Evolutionary conservation across 2,329 filamentous ascomycete genomes (phyloP), one percentile per base, ranked within the genome.

Genomic region (Ustulina deusta): DNA sequence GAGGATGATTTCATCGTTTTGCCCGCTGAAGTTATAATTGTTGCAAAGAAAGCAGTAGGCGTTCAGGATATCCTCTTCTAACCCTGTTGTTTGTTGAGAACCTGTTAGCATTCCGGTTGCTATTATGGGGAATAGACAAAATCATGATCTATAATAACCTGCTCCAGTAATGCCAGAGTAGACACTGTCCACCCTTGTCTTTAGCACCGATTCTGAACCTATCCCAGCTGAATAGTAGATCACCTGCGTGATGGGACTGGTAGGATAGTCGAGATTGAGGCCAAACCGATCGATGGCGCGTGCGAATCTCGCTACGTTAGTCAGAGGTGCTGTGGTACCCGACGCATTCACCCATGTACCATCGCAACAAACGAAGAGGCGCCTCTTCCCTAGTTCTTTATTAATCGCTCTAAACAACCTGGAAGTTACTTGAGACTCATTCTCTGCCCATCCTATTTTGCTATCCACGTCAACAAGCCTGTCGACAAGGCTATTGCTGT

Each of bases 1-100:
- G 9, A 80, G 57, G 55, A 78, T 72, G 62, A 82, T 79, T 63
- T 81, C 73, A 64, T 82, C 80, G 20, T 70, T 44, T 25, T 48
- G 61, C 2, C 55, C 27, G 17, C 5, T 20, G 38, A 70, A 68
- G 52, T 68, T 71, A 25, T 68, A 71, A 34, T 71, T 70, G 22
- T 70, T 65, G 22, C 61, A 70, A 25, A 71, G 34, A 34, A 71
- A 71, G 46, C 68, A 68, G 15, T 71, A 71, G 2, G 69, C 68
- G 17, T 69, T 66, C 10, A 67, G 46, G 15, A 71, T 69, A 36
- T 59, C 55, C 52, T 63, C 46, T 44, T 58, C 34, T 17, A 71
- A 27, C 38, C 65, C 54, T 68, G 32, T 49, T 6, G 34, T n/a
- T 44, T 25, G 1, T 38, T 2, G 13, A 5, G 11, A 44, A 52